A percentile compares a stretch with the other conserved stretches of the same genome.
Conservation (phyloP, 495 filamentous ascomycete species). For the Talaromyces adpressus region DNA sequence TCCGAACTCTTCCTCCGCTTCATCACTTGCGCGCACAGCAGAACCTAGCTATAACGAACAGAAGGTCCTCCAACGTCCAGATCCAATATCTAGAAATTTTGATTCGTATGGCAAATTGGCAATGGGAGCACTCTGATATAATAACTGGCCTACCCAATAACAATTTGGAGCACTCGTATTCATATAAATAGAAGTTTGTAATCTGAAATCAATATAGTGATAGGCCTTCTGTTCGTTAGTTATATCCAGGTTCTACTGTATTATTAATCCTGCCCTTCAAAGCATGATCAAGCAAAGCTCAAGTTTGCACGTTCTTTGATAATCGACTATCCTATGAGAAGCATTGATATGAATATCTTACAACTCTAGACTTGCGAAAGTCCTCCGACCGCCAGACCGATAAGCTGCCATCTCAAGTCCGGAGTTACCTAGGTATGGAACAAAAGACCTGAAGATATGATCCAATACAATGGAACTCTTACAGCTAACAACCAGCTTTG, state of each 20-base stretch:
- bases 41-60: too few species aligned
- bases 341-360: neutral
- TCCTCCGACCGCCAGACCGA: neutral
- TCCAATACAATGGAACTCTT: neutral
- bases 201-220: too few species aligned
- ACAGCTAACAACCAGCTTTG: neutral
- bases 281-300: neutral
- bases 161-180: too few species aligned
- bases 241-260: too few species aligned
- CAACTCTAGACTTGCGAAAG: neutral
- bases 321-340: neutral
- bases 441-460: neutral
- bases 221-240: too few species aligned
- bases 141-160: too few species aligned
- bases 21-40: too few species aligned
- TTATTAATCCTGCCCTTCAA: neutral
- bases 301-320: neutral
- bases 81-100: too few species aligned
- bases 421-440: neutral
- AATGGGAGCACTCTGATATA: too few species aligned
- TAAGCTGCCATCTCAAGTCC: neutral
- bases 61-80: too few species aligned
- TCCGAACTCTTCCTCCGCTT: neutral
- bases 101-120: too few species aligned
- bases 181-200: too few species aligned